Conservation (phyloP, 2,329 filamentous ascomycete genomes). For the Torrubiella hemipterigena region DNA sequence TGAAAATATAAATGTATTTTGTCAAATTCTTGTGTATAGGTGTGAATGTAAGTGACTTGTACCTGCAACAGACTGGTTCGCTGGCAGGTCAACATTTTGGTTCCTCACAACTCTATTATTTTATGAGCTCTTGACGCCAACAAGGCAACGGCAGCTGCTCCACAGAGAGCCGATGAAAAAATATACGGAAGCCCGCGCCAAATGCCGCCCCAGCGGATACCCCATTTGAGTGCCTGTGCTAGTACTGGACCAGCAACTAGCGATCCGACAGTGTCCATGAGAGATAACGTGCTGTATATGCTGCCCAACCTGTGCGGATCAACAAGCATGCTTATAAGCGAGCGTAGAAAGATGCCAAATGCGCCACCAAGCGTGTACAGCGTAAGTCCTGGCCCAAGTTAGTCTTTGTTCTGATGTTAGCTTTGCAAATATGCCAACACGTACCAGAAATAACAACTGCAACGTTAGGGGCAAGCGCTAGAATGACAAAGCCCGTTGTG, state of each 20-base stretch:
- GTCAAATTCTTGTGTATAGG: too few relatives aligned
- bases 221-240: neutral
- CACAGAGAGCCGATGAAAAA: neutral
- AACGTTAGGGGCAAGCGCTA: conserved; percentile 3
- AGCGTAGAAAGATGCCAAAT: conserved; percentile 3
- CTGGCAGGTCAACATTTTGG: too few relatives aligned
- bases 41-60: too few relatives aligned
- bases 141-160: neutral
- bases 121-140: neutral
- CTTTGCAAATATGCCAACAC: too few relatives aligned
- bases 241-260: neutral
- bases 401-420: too few relatives aligned
- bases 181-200: neutral
- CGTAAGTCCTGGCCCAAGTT: neutral
- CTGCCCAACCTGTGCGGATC: neutral
- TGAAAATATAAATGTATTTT: too few relatives aligned
- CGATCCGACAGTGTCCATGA: neutral
- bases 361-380: conserved; percentile 3
- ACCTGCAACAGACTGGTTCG: too few relatives aligned
- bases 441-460: conserved; percentile 2
- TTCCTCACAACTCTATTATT: too few relatives aligned
- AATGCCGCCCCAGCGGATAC: neutral
- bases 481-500: neutral
- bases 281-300: neutral
- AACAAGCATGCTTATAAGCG: conserved; percentile 1